Evolutionary conservation across 2,329 filamentous ascomycete species (phyloP).

Genomic region (Moelleriella libera): DNA sequence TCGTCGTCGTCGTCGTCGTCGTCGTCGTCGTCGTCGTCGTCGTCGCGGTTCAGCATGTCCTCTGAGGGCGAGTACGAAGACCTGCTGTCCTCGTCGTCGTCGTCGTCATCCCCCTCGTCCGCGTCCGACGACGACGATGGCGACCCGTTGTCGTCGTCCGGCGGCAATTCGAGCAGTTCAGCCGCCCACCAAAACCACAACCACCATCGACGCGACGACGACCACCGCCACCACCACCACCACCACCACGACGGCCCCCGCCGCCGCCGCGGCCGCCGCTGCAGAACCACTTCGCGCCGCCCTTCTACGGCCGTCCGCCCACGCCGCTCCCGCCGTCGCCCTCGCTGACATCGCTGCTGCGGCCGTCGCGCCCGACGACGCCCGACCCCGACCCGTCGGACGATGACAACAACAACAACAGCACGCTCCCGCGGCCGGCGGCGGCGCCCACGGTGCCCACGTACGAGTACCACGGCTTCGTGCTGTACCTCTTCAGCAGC

Average conservation of each 20-base stretch:
- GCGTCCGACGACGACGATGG: constrained; percentile 1
- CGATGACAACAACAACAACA: constrained; percentile 47
- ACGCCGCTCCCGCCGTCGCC: constrained; percentile 88
- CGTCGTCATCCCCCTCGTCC: background rate
- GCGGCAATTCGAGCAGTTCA: too few relatives aligned
- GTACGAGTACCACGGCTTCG: constrained; percentile 98
- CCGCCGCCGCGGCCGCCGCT: constrained; percentile 29
- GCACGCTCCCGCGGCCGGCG: constrained; percentile 68
- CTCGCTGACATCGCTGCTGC: constrained; percentile 79
- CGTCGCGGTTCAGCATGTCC: constrained; percentile 11
- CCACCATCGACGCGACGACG: too few relatives aligned
- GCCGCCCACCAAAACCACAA: too few relatives aligned
- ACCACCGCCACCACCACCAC: too few relatives aligned
- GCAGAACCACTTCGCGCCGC: constrained; percentile 53
- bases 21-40: too few relatives aligned
- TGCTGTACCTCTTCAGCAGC: constrained; percentile 81
- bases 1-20: too few relatives aligned
- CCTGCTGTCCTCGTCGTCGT: constrained; percentile 12
- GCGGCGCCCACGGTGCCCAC: constrained; percentile 92
- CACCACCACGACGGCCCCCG: constrained; percentile 13
- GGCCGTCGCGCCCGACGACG: constrained; percentile 82
- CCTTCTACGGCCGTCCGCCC: constrained; percentile 95
- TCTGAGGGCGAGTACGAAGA: constrained; percentile 22
- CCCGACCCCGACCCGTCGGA: constrained; percentile 85
- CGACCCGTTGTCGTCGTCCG: too few relatives aligned